Base-by-base conservation (phyloP, 441 rosid species). In the Brassica hybrid region DNA sequence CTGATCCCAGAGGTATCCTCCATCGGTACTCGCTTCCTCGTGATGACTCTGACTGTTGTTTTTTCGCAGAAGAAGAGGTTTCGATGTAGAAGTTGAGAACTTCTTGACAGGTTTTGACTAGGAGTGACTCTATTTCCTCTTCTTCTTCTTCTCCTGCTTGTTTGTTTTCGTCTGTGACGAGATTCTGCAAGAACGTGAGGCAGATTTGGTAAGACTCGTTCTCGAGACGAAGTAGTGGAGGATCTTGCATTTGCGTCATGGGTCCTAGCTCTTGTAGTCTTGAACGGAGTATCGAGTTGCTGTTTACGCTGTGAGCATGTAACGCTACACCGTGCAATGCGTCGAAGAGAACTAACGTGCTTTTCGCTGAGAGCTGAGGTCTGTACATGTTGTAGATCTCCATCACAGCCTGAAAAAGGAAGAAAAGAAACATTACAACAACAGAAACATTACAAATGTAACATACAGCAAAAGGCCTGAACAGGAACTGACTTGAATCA, bases 191-290 rank as follows among this genome's bases (percentile, higher is more conserved):
- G 84, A 97, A 90, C 63, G 97, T 89, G 69, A 97, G 93, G 83
- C 99, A 90, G 76, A 94, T 90, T 74, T 97, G 99, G 78, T 87
- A 94, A n/a, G 98, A 91, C 84, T 97, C 99, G 45, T 93, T 97
- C 83, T 97, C 99, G 7, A 97, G 91, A 67, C 99, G 98, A 18
- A 97, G 79, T 1, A 97, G 80, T 7, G 99, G 99, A 73, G 99
- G 99, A 78, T 94, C 99, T 84, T 94, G 99, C 99, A 97, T 94
- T 76, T 97, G 99, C 57, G 97, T 93, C 87, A 94, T 86, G 50
- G 96, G 83, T 80, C 91, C 97, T 77, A 91, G 87, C 76, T 94
- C 99, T 83, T 84, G 98, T 64, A 97, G 87, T 84, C 86, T 93
- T 75, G 88, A 82, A 7, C 99, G 97, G 41, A 97, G 77, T n/a